Base-by-base conservation (phyloP, 106 monocot species). In the Amphibolis antarctica region DNA sequence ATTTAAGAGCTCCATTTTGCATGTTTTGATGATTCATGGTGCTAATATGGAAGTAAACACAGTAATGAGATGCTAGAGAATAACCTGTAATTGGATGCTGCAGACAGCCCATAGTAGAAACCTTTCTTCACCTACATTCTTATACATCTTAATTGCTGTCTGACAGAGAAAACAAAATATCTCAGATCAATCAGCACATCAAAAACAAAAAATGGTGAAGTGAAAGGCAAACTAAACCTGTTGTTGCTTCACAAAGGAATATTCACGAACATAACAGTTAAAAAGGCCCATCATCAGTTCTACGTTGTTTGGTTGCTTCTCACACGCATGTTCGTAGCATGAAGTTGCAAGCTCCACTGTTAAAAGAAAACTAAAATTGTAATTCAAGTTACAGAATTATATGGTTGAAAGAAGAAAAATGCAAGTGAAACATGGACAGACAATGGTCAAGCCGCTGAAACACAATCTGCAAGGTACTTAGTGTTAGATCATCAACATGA, bases 71-170 rank as follows among this genome's bases (percentile, higher is more conserved):
- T 12, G 48, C 13, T 13, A 57, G 7, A 57, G 3, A 57, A 25
- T 14, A 28, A 87, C 96, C 86, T 98, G 90, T 65, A 98, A 78
- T 18, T 90, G 86, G 27, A 98, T 90, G 74, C 96, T 98, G 78
- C 96, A 98, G 72, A 98, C 80, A 75, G 90, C 90, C 96, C 96
- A 98, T 12, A 98, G 82, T 77, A 98, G 76, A 69, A 87, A 98
- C 67, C 96, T 86, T 73, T 98, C 96, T 82, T 90, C 96, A 71
- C 78, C 82, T 6, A 81, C 79, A 66, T 77, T 77, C 72, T 98
- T 98, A 78, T 98, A 98, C 86, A 98, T 84, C 80, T 98, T 98
- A 10, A 98, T 82, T 47, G 96, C 96, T 78, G 80, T 98, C 96
- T 98, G 94, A 44, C 69, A 76, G 69, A 71, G 66, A n/a, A 59